phyloP scores from a whole-genome alignment of 176 grass and related monocot genomes.

The Eragrostis curvula region DNA sequence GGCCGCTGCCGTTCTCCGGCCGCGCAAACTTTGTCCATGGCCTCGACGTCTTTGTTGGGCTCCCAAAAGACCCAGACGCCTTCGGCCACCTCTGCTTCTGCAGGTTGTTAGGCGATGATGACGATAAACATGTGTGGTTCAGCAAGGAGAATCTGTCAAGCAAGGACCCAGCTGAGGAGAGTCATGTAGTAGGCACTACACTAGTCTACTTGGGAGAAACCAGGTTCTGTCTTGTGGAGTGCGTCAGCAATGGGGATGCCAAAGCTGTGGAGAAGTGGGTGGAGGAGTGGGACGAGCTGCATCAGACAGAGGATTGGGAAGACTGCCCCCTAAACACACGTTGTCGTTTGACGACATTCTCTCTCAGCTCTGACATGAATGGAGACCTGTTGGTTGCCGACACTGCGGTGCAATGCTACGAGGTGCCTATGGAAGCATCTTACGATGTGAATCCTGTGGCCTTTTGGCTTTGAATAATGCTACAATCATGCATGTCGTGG shows the following conservation, averaged over 20 bases:
- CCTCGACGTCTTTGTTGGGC: constrained; percentile 9
- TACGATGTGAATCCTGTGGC: constrained; percentile 8
- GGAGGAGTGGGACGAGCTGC: no score
- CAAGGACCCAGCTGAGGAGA: constrained; percentile 11
- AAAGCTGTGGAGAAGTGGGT: background rate
- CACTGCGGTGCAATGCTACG: constrained; percentile 28
- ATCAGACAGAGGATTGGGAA: no score
- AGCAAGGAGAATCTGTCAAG: constrained; percentile 20
- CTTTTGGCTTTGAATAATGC: constrained; percentile 24
- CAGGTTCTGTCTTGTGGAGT: constrained; percentile 26
- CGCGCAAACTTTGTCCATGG: background rate
- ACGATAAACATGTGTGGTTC: background rate
- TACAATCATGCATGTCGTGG: constrained; percentile 16
- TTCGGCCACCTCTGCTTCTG: constrained; percentile 24
- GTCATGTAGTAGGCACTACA: constrained; percentile 5
- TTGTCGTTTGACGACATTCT: constrained; percentile 20
- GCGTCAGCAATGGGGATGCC: constrained; percentile 12
- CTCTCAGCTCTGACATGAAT: constrained; percentile 24
- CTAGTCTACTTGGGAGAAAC: constrained; percentile 25
- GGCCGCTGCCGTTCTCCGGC: constrained; percentile 19
- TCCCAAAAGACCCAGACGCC: background rate
- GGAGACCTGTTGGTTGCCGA: background rate
- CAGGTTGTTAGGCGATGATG: constrained; percentile 6
- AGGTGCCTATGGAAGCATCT: background rate
- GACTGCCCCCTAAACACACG: background rate